Conservation (phyloP, 2,329 filamentous ascomycete genomes). For the Aspergillus novoparasiticus region DNA sequence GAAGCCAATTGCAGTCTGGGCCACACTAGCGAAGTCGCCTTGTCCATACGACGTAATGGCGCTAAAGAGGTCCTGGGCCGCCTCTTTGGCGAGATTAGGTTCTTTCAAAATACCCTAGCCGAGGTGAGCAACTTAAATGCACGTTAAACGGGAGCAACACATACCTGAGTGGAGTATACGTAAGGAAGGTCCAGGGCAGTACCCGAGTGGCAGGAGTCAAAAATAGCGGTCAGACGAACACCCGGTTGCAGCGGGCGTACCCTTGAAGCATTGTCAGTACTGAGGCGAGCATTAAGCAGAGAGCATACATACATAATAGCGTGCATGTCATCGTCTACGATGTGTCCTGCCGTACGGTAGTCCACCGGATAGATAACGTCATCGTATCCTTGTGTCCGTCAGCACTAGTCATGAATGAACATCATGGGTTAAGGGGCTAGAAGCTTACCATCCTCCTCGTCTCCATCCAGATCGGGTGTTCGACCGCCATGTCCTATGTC, state of each 20-base stretch:
- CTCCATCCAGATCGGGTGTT: constrained; percentile 71
- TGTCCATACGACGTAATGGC: constrained; percentile 75
- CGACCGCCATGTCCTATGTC: constrained; percentile 70
- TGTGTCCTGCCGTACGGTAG: constrained; percentile 68
- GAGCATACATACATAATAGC: constrained; percentile 56
- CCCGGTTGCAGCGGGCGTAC: constrained; percentile 79
- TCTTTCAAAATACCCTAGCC: constrained; percentile 63
- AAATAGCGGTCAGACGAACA: constrained; percentile 74
- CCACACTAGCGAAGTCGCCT: constrained; percentile 80
- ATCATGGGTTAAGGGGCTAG: not conserved
- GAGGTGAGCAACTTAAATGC: not conserved
- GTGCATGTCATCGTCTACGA: constrained; percentile 79
- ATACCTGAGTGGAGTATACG: constrained; percentile 63
- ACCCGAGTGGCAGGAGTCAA: constrained; percentile 69
- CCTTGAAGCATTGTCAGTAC: constrained; percentile 16
- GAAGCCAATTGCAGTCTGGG: constrained; percentile 76
- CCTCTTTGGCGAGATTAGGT: constrained; percentile 68
- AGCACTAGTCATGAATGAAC: not conserved
- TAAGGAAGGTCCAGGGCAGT: constrained; percentile 69
- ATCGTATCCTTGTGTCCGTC: constrained; percentile 56
- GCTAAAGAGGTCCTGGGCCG: constrained; percentile 63
- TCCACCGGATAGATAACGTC: constrained; percentile 80
- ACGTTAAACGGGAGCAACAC: not conserved
- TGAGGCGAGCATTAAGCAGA: not conserved
- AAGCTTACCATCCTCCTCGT: constrained; percentile 66